Evolutionary conservation across 768 basidiomycete species (phyloP), one percentile per base, ranked within the genome.

Genomic region (Auriscalpium vulgare): DNA sequence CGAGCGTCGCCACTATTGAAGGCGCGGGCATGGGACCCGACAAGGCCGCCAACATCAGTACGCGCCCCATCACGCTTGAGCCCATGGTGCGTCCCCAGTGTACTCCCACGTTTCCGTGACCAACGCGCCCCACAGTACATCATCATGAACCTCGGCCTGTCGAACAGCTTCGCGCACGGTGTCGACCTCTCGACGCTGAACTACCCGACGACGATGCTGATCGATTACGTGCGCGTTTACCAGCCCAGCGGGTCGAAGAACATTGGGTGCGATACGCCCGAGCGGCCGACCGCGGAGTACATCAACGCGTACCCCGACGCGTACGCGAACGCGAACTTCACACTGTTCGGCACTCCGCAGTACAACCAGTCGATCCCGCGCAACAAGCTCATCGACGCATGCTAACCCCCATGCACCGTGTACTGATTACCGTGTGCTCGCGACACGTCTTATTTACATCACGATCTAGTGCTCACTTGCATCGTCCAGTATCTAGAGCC

Each of bases 221-320:
- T 95, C 44, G 91, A 97, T 67, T 97, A 87, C 73, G 82, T 97
- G 54, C 82, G 95, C 21, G 89, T 98, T 8, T 98, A 97, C 69
- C 95, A 97, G 67, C 82, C 82, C 3, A 73, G 78, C 64, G 69
- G 81, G 59, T 66, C 77, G 35, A 75, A 82, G 56, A 95, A 93
- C 67, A 77, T 91, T 51, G 93, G 94, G 14, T 97, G 94, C 66
- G 85, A 89, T 66, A 94, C 94, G 11, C 65, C 71, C 47, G 78
- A 81, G 46, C 87, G 80, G 67, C 94, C 95, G 1, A 97, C 95
- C 0, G 70, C 78, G 50, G 76, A 78, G 11, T 97, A 97, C 68
- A 97, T 95, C 68, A 72, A 85, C 49, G 69, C 80, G 81, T 87
- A 81, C 64, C 65, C 79, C 29, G 82, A 83, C 51, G 88, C 88